Conservation (phyloP, 2,329 filamentous ascomycete genomes). For the Phaeophleospora eucalypticola region DNA sequence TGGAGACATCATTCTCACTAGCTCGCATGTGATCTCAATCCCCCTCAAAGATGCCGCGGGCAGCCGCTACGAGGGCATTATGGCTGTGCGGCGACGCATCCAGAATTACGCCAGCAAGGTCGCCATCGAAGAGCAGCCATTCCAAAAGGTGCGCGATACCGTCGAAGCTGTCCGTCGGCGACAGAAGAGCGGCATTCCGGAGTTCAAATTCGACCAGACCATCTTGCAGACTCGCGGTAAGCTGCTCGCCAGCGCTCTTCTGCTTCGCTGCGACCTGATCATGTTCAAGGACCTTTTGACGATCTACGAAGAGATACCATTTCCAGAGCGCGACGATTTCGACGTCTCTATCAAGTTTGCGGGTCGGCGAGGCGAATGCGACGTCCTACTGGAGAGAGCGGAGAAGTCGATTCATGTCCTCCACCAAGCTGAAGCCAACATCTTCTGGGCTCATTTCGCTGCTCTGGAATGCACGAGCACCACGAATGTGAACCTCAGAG, state of each 20-base stretch:
- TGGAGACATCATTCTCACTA: not conserved
- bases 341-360: conserved; percentile 31
- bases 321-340: not conserved
- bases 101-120: conserved; percentile 31
- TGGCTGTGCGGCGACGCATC: conserved; percentile 16
- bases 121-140: conserved; percentile 47
- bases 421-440: conserved; percentile 49
- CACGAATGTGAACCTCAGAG: not conserved
- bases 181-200: conserved; percentile 14
- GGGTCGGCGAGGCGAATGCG: conserved; percentile 39
- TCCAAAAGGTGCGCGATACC: conserved; percentile 45
- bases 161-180: conserved; percentile 39
- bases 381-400: conserved; percentile 40
- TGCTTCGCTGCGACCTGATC: conserved; percentile 48
- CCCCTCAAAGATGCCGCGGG: not conserved
- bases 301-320: too few species aligned
- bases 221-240: conserved; percentile 30
- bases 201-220: conserved; percentile 19
- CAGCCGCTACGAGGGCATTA: conserved; percentile 15
- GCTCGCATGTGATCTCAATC: not conserved
- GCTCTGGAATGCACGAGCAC: conserved; percentile 37
- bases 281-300: conserved; percentile 45
- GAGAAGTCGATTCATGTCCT: conserved; percentile 33
- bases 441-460: conserved; percentile 49
- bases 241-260: conserved; percentile 44